Evolutionary conservation across 192 early-diverging fungal species (phyloP), one percentile per base, ranked within the genome.

Genomic region (Physocladia obscura): DNA sequence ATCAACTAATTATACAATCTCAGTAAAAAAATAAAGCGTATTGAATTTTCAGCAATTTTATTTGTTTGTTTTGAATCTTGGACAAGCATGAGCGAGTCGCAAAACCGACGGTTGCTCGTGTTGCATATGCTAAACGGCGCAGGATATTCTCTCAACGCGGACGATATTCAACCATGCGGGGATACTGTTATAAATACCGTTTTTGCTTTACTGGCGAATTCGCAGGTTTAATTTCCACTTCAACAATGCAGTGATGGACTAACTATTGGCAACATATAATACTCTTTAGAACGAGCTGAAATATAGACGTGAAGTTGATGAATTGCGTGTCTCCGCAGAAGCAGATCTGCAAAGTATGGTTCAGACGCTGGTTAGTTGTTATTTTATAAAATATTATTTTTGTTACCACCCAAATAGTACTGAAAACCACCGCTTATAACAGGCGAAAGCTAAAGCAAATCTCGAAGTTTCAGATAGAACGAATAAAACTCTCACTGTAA

Each of bases 131-230:
- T 55, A 26, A 29, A 24, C 15, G 54, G 21, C 54, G 27, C 21
- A 19, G 54, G 54, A 19, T 27, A 3, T n/a, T 8, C 8, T 13
- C 40, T 44, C 21, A 15, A 29, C 0, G 1, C 17, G 15, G 19
- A 15, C 21, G 21, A 24, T 1, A 15, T 55, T 22, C 0, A n/a
- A 55, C 13, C n/a, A 17, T 40, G n/a, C 40, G 21, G 30, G 17
- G 49, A 65, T 4, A 0, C 6, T n/a, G 11, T 65, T 1, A 3
- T 65, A 5, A 13, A 32, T 5, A 22, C n/a, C 19, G 11, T 65
- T 22, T 65, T 65, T 52, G 21, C 44, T 22, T 44, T 65, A 29
- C 49, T 65, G n/a, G 47, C 62, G 35, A 49, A 65, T 31, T 22
- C 62, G 8, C 62, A 65, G 62, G 44, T 55, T 55, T 1, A 15